Base-by-base conservation (phyloP, 2,329 filamentous ascomycete species). In the Samsoniella hepiali region DNA sequence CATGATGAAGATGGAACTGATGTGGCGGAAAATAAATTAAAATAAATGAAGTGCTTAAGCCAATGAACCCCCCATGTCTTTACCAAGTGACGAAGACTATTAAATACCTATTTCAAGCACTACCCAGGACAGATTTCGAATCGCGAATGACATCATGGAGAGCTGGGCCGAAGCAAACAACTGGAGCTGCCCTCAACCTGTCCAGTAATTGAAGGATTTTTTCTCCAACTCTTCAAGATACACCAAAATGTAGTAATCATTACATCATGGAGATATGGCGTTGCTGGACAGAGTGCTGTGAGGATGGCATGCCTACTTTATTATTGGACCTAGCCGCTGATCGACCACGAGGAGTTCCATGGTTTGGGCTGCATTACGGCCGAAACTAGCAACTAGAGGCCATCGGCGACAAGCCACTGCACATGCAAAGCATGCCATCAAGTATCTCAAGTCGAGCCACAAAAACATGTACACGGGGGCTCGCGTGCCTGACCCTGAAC, bases 191-290 rank as follows among this genome's bases (percentile, higher is more conserved):
- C 36, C 36, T 44, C 9, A 5, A n/a, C 15, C 36, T 51, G n/a
- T 60, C 36, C 36, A 53, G 49, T 31, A 36, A 60, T 44, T 13
- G 17, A 4, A 17, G 9, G 2, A 34, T 15, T 5, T 11, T 15
- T 17, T 36, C 31, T 17, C 15, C n/a, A 44, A n/a, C 13, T 11
- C 31, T 45, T 61, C n/a, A 36, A 10, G 27, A 3, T 44, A 27
- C 15, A 13, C 13, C 38, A 36, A 54, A 38, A 32, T 40, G 50
- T 40, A 34, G 51, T 56, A 62, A 56, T 56, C 15, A 56, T 62
- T 49, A 62, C 50, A 56, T 62, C 59, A 62, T 62, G 59, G 32
- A 62, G 51, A 49, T 38, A 8, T 38, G 50, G n/a, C 22, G 29
- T 38, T 9, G 49, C 10, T 22, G 49, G 15, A 15, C n/a, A 29